Evolutionary conservation across 2,329 filamentous ascomycete genomes (phyloP).

Genomic region (Cladosporium austrohemisphaericum): DNA sequence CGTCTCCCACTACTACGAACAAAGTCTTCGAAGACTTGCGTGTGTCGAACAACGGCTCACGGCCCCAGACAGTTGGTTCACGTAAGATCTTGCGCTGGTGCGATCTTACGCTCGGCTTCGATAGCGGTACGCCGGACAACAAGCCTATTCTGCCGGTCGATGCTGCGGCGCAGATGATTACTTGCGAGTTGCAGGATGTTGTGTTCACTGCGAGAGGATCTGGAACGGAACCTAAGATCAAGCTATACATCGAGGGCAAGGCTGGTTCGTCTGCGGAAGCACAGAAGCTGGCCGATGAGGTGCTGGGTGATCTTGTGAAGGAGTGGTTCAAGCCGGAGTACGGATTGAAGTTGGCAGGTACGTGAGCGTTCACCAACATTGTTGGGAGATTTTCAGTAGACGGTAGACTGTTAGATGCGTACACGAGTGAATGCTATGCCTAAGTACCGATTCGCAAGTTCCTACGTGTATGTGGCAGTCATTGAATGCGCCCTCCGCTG

Average conservation of each 20-base stretch:
- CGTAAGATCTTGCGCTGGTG: slow-evolving; percentile 57
- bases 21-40: slow-evolving; percentile 55
- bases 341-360: slow-evolving; percentile 29
- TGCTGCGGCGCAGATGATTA: slow-evolving; percentile 60
- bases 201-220: slow-evolving; percentile 59
- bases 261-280: slow-evolving; percentile 41
- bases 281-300: slow-evolving; percentile 42
- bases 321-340: slow-evolving; percentile 46
- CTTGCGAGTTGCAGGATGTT: slow-evolving; percentile 55
- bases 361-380: slow-evolving; percentile 5
- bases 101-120: slow-evolving; percentile 59
- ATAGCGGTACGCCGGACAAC: slow-evolving; percentile 52
- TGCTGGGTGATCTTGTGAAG: slow-evolving; percentile 43
- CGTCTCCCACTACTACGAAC: slow-evolving; percentile 50
- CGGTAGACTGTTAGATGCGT: neutral
- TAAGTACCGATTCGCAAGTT: too few species aligned
- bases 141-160: slow-evolving; percentile 55
- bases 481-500: too few species aligned
- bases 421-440: too few species aligned
- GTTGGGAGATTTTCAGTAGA: neutral
- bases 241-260: slow-evolving; percentile 53
- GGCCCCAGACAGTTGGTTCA: slow-evolving; percentile 40
- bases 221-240: slow-evolving; percentile 66
- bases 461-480: too few species aligned
- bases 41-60: slow-evolving; percentile 28